These are phyloP conservation scores for Ceratocystis diversiconidia DNA, from an alignment of 2,329 filamentous ascomycete genomes.

Conservation along the genomic window DNA sequence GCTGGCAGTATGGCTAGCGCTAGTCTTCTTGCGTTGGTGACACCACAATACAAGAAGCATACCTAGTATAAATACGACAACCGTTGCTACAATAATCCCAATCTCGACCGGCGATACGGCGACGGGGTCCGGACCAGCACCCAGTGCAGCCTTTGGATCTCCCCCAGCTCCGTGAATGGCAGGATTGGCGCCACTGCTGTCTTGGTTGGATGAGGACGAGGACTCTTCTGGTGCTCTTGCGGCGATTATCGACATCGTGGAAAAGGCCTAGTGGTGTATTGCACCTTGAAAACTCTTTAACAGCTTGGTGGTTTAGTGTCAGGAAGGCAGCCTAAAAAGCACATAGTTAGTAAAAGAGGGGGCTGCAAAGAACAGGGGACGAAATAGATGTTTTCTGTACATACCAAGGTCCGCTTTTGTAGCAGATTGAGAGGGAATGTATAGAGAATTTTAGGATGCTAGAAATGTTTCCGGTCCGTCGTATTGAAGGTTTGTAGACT, in stretches of 20 bases:
- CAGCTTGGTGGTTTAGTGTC: not conserved
- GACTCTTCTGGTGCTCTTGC: not conserved
- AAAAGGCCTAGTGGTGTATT: not conserved
- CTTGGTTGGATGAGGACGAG: not conserved
- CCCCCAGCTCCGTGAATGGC: slow-evolving; percentile 15
- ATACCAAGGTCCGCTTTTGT: not conserved
- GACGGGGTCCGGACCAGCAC: slow-evolving; percentile 12
- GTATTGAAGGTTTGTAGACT: too few species aligned
- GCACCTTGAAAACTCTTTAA: not conserved
- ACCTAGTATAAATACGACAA: slow-evolving; percentile 13
- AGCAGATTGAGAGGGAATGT: too few species aligned
- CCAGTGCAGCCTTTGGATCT: slow-evolving; percentile 17
- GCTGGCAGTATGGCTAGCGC: not conserved
- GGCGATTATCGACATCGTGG: slow-evolving; percentile 2
- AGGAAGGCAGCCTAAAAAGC: not conserved
- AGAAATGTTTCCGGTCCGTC: too few species aligned
- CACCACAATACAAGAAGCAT: slow-evolving; percentile 17
- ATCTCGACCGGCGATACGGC: slow-evolving; percentile 16
- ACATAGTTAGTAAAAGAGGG: not conserved
- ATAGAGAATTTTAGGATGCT: too few species aligned
- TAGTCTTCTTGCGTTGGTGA: slow-evolving; percentile 14
- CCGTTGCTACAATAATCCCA: slow-evolving; percentile 15
- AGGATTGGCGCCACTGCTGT: slow-evolving; percentile 16
- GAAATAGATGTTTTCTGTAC: not conserved
- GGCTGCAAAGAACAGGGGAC: not conserved